phyloP scores from a whole-genome alignment of 2,329 filamentous ascomycete genomes.

The Esteya vermicola region DNA sequence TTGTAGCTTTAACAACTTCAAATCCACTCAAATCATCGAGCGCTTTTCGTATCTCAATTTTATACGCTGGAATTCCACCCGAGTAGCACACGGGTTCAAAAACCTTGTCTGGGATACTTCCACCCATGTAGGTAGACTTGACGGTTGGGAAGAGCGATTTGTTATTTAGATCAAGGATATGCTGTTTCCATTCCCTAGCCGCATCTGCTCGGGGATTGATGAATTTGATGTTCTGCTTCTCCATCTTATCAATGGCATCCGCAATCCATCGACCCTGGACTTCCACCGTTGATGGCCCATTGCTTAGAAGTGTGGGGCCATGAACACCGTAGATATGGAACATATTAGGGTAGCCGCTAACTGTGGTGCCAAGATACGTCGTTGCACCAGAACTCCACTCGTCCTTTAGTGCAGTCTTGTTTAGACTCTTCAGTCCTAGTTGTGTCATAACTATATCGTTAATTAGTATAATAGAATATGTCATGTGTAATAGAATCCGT shows the following conservation, averaged over 20 bases:
- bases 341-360: conserved; percentile 33
- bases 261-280: conserved; percentile 43
- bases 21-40: conserved; percentile 23
- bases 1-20: conserved; percentile 8
- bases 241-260: conserved; percentile 33
- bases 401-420: conserved; percentile 21
- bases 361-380: conserved; percentile 29
- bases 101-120: conserved; percentile 36
- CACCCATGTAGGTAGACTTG: conserved; percentile 40
- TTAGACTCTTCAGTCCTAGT: conserved; percentile 27
- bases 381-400: conserved; percentile 25
- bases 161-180: conserved; percentile 31
- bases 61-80: conserved; percentile 24
- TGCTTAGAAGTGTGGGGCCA: conserved; percentile 39
- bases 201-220: conserved; percentile 34
- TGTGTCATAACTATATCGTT: conserved; percentile 32
- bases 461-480: no score
- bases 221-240: conserved; percentile 28
- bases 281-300: conserved; percentile 39
- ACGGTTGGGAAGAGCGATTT: conserved; percentile 32
- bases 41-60: conserved; percentile 17
- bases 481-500: no score
- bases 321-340: conserved; percentile 41
- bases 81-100: conserved; percentile 36
- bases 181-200: conserved; percentile 32